Evolutionary conservation across 441 rosid species (phyloP), one percentile per base, ranked within the genome.

Genomic region (Brassica hybrid): DNA sequence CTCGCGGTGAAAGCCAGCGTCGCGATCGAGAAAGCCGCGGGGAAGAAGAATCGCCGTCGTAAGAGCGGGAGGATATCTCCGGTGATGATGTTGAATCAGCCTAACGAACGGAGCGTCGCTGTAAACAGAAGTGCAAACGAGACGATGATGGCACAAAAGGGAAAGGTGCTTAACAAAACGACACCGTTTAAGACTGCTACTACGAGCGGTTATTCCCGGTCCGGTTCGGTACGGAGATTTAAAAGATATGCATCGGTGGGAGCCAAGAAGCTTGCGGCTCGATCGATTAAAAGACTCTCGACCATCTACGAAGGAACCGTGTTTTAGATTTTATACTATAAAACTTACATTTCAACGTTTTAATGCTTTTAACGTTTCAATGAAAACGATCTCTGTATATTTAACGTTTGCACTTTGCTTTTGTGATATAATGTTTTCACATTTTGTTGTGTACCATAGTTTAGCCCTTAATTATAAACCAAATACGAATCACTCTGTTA

Each of bases 1-100:
- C 76, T 90, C 18, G 95, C 97, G 1, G 94, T 92, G 11, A 90
- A 86, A 80, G 95, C 93, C 12, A 83, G 88, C 86, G 63, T 82
- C 23, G 91, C 97, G 36, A 74, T 92, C 32, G 85, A 85, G 61
- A 86, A 76, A 8, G 67, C 80, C 0, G 59, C 81, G 2, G 81
- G 81, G 23, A 79, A 71, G 12, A 75, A 60, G 1, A 32, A 67
- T 6, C 62, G 76, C 5, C 80, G 86, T 1, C 72, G 75, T 5
- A 86, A 81, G 16, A 84, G 80, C 41, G 80, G 85, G 5, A 74
- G 87, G 71, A 86, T 88, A 18, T 83, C 95, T 0, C 92, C 90
- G 9, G 85, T 84, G 30, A 60, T 85, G 18, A 34, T 62, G 14
- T 2, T 81, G 14, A 67, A 56, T 65, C 77, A 74, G 9, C 23